phyloP scores from a whole-genome alignment of 345 rosid genomes.

The Citrus sp. region DNA sequence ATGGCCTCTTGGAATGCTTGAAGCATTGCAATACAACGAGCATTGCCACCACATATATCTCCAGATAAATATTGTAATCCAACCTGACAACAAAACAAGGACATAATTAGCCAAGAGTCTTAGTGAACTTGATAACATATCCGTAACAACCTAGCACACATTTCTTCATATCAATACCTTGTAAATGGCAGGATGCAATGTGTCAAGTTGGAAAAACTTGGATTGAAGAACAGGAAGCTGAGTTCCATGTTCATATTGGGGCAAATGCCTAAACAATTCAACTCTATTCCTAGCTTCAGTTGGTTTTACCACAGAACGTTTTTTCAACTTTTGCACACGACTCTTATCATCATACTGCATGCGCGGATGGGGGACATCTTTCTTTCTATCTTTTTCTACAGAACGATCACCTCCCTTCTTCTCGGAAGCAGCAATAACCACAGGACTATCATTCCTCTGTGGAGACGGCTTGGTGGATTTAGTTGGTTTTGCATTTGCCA shows the following conservation, averaged over 20 bases:
- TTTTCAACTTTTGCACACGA: constrained; percentile 90
- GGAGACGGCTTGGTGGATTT: constrained; percentile 53
- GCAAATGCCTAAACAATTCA: constrained; percentile 94
- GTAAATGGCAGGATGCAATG: constrained; percentile 90
- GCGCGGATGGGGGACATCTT: constrained; percentile 93
- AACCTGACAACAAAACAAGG: constrained; percentile 47
- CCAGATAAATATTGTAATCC: constrained; percentile 88
- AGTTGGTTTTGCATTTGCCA: constrained; percentile 43
- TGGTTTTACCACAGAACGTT: constrained; percentile 81
- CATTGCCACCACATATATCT: constrained; percentile 87
- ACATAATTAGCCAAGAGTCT: neutral
- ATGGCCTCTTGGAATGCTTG: constrained; percentile 86
- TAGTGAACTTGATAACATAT: neutral
- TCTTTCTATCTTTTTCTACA: constrained; percentile 83
- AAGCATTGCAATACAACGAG: constrained; percentile 98
- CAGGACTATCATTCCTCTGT: constrained; percentile 53
- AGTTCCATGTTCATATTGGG: constrained; percentile 92
- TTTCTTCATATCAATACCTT: constrained; percentile 43
- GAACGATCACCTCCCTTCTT: constrained; percentile 70
- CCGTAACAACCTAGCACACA: neutral
- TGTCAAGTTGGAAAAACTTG: constrained; percentile 82
- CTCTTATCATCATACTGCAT: constrained; percentile 91
- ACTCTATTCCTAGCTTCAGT: constrained; percentile 88
- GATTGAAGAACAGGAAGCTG: constrained; percentile 84
- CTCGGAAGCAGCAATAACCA: constrained; percentile 55